These are phyloP conservation scores for Bruguiera gymnorhiza DNA, from an alignment of 345 rosid species.

Conservation along the genomic window DNA sequence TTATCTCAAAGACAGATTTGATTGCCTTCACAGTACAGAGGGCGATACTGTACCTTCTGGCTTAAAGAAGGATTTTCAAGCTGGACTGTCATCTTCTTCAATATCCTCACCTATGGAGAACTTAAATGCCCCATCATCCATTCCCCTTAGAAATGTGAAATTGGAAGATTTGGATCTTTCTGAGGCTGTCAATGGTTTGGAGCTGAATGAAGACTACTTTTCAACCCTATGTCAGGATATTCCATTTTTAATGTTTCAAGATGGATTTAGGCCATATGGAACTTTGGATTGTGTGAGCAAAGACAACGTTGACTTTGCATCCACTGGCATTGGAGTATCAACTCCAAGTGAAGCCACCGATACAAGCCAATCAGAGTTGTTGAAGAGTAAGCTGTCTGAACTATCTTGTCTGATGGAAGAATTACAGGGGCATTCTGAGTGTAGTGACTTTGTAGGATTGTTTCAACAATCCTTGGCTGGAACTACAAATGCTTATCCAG, in stretches of 20 bases:
- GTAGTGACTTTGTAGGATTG: conserved; percentile 3
- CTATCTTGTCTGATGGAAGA: conserved; percentile 41
- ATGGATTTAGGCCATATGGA: conserved; percentile 7
- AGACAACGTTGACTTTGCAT: neutral
- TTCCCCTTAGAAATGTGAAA: conserved; percentile 11
- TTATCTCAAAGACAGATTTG: conserved; percentile 34
- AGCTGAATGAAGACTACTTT: conserved; percentile 6
- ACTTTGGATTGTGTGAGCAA: conserved; percentile 17
- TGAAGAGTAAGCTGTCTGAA: conserved; percentile 36
- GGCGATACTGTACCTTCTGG: conserved; percentile 10
- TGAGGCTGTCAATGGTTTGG: conserved; percentile 15
- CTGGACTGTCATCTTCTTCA: conserved; percentile 15
- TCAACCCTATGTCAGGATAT: conserved; percentile 17
- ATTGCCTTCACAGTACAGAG: conserved; percentile 14
- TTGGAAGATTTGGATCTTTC: conserved; percentile 19
- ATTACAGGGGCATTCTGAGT: conserved; percentile 19
- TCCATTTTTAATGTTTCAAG: conserved; percentile 12
- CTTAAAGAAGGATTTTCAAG: conserved; percentile 20
- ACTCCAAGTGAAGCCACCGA: conserved; percentile 19
- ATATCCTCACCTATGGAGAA: conserved; percentile 17
- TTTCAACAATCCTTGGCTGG: too few relatives aligned
- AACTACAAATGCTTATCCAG: too few relatives aligned
- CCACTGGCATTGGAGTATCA: conserved; percentile 23
- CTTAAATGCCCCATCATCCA: conserved; percentile 26
- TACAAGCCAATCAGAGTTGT: conserved; percentile 22